Evolutionary conservation across 1,139 yeast species (phyloP).

Genomic region (Suhomyces bolitotheri): DNA sequence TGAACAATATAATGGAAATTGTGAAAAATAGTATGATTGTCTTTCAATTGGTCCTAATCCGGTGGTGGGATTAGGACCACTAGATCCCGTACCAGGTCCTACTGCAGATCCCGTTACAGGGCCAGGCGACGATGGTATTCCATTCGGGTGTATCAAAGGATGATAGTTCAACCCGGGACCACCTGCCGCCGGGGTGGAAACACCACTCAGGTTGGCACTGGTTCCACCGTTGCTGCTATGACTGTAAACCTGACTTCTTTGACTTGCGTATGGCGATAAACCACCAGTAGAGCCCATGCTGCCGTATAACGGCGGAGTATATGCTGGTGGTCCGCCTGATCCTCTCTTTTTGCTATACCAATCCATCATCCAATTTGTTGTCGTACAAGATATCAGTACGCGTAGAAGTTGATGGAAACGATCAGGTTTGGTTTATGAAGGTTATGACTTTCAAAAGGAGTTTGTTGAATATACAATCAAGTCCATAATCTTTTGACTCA

Average conservation of each 20-base stretch:
- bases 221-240: conserved; percentile 4
- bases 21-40: conserved; percentile 58
- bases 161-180: conserved; percentile 5
- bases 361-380: conserved; percentile 10
- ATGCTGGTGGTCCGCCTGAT: conserved; percentile 9
- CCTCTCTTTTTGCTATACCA: conserved; percentile 14
- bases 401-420: no score
- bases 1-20: conserved; percentile 62
- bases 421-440: no score
- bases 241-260: conserved; percentile 11
- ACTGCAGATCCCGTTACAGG: no score
- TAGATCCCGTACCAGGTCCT: no score
- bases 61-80: not conserved
- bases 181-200: conserved; percentile 3
- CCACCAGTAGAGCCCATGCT: conserved; percentile 9
- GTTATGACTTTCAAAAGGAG: no score
- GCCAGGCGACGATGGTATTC: not conserved
- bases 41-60: conserved; percentile 24
- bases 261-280: conserved; percentile 12
- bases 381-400: not conserved
- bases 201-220: conserved; percentile 3
- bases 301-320: conserved; percentile 11
- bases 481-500: no score
- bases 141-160: conserved; percentile 2
- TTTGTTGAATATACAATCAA: no score